These are phyloP conservation scores for Arxiozyma bovina DNA, from an alignment of 1,139 yeast species.

Conservation along the genomic window DNA sequence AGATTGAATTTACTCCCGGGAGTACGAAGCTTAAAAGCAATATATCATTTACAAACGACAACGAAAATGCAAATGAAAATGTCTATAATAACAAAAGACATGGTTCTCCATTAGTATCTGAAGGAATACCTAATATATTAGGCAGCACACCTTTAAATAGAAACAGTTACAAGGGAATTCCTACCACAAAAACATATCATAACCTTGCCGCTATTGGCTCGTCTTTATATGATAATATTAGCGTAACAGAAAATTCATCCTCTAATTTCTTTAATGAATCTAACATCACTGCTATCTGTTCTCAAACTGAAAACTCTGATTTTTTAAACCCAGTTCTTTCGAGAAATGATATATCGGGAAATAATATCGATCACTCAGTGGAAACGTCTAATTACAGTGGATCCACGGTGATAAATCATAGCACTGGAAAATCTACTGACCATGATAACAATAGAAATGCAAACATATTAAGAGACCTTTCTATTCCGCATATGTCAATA, in stretches of 20 bases:
- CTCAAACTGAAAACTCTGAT: not conserved
- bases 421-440: not conserved
- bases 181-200: not conserved
- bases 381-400: not conserved
- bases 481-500: not conserved
- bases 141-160: constrained; percentile 3
- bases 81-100: not conserved
- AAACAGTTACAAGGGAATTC: constrained; percentile 1
- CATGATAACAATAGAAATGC: not conserved
- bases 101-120: constrained; percentile 3
- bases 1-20: not conserved
- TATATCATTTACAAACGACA: not conserved
- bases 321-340: not conserved
- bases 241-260: not conserved
- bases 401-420: not conserved
- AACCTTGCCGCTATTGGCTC: not conserved
- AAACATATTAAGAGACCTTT: not conserved
- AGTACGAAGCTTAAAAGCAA: not conserved
- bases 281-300: not conserved
- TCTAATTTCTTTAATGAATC: not conserved
- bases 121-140: constrained; percentile 3
- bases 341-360: not conserved
- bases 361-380: not conserved
- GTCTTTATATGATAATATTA: not conserved
- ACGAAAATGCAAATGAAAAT: not conserved